Evolutionary conservation across 768 basidiomycete genomes (phyloP), one percentile per base, ranked within the genome.

Genomic region (Boletus rubropictus): DNA sequence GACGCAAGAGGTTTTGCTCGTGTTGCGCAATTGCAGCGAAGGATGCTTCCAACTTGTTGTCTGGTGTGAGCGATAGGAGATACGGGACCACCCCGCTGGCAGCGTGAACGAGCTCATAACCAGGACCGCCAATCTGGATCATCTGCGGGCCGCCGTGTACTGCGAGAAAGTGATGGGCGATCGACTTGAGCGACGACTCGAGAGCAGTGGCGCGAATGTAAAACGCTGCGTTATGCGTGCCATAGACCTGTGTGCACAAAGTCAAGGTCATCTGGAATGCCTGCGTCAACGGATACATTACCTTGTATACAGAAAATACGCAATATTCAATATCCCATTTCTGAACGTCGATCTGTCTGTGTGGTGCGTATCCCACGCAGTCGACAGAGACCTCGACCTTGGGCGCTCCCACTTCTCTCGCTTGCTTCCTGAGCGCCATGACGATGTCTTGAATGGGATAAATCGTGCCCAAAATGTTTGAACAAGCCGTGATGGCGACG

Each of bases 321-420:
- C 74, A 77, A 58, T 79, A 88, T 53, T 91, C 85, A 29, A 87
- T 72, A 44, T 87, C 86, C 88, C 86, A 89, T 39, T 75, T 79
- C 48, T 73, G 76, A 14, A 87, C 86, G 54, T 89, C 81, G 25
- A 89, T 79, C 46, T 68, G 64, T 12, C 84, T 71, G 58, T 89
- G 86, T 0, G 86, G 86, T 4, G 84, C 84, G 54, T 84, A 88
- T 3, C 86, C 86, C 3, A 89, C 88, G 51, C 86, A 87, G 56
- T 89, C 88, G 3, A 89, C 72, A 1, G 74, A 77, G 12, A 88
- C 70, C 62, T 89, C 81, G 24, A 87, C 66, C 59, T 84, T 82
- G 48, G 61, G 61, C 10, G 75, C 73, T 21, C 84, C 82, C 42
- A 74, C 68, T 17, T 72, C 70, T 34, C 64, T 66, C 2, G 81